Conservation (phyloP, 305 asterid genomes). For the Fraxinus albicans region DNA sequence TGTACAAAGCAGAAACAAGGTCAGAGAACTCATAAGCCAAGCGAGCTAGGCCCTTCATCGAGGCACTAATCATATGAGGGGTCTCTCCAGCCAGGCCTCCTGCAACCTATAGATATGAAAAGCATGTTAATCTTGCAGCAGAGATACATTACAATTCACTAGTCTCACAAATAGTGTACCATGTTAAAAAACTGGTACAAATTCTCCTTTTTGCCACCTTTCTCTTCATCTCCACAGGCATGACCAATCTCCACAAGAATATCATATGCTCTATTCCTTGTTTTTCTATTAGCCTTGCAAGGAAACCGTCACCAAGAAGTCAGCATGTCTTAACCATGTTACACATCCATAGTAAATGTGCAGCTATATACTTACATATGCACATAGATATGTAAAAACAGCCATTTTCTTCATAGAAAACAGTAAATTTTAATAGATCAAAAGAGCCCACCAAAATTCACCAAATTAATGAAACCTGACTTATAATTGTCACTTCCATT, state of each 20-base stretch:
- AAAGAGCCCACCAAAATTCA: background rate
- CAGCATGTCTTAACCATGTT: conserved; percentile 15
- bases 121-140: background rate
- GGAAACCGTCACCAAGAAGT: conserved; percentile 14
- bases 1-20: conserved; percentile 68
- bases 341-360: background rate
- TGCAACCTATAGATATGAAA: conserved; percentile 59
- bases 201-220: conserved; percentile 60
- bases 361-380: background rate
- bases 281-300: conserved; percentile 72
- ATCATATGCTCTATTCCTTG: conserved; percentile 92
- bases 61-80: conserved; percentile 94
- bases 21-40: conserved; percentile 94
- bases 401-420: background rate
- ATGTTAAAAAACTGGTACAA: conserved; percentile 63
- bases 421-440: background rate
- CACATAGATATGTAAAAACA: background rate
- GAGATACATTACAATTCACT: background rate
- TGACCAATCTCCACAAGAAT: conserved; percentile 90
- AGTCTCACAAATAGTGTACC: conserved; percentile 43
- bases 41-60: conserved; percentile 90
- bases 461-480: background rate
- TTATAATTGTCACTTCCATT: background rate
- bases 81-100: conserved; percentile 90
- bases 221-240: conserved; percentile 77